Evolutionary conservation across 1,284 basidiomycete species (phyloP).

Genomic region (Nidula niveotomentosa): DNA sequence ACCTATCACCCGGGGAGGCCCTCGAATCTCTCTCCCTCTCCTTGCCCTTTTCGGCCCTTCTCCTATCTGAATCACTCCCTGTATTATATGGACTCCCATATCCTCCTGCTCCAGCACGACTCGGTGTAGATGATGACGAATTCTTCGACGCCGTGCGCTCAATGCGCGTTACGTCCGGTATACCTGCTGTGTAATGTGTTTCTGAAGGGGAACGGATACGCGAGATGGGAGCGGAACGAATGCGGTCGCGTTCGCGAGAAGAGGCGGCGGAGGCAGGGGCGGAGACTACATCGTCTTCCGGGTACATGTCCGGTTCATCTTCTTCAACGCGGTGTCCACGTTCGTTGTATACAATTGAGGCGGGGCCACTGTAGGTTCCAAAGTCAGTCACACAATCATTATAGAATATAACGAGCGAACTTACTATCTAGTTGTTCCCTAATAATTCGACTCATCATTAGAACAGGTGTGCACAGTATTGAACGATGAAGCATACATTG

Average conservation of each 20-base stretch:
- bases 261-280: slow-evolving; percentile 21
- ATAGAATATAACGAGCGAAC: slow-evolving; percentile 19
- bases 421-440: slow-evolving; percentile 68
- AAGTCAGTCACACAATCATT: neutral
- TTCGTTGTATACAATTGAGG: slow-evolving; percentile 78
- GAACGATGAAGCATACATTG: slow-evolving; percentile 44
- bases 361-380: slow-evolving; percentile 54
- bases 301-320: slow-evolving; percentile 56
- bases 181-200: slow-evolving; percentile 6
- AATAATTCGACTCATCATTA: neutral
- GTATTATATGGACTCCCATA: slow-evolving; percentile 11
- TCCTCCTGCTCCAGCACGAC: slow-evolving; percentile 6
- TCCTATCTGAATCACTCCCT: slow-evolving; percentile 15
- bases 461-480: neutral
- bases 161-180: slow-evolving; percentile 16
- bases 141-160: slow-evolving; percentile 17
- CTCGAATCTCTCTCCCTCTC: slow-evolving; percentile 11
- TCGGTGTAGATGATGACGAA: slow-evolving; percentile 15
- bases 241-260: slow-evolving; percentile 29
- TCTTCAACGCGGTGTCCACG: slow-evolving; percentile 71
- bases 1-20: neutral
- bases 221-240: slow-evolving; percentile 18
- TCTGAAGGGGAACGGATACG: slow-evolving; percentile 10
- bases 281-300: slow-evolving; percentile 44
- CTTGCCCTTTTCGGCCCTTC: slow-evolving; percentile 5